Base-by-base conservation (phyloP, 129 eudicot species). In the Escallonia rubra region DNA sequence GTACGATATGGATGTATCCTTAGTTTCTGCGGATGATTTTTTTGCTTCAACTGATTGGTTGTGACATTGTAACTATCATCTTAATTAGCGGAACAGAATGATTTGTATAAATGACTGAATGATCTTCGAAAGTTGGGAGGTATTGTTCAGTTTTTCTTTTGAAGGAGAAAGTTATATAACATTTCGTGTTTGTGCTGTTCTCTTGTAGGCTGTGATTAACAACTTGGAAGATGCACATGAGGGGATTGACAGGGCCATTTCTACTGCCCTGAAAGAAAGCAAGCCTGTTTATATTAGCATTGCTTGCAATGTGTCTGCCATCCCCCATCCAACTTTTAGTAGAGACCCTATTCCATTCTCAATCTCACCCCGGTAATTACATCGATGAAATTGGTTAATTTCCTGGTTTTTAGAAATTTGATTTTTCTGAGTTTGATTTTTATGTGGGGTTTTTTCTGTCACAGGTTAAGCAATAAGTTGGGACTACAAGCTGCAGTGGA, bases 261-360 rank as follows among this genome's bases (percentile, higher is more conserved):
- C 87, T 0, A 86, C 91, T 2, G 85, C 85, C 42, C 49, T 86
- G 9, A 82, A 61, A 69, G 91, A 86, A 69, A 66, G 88, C 80
- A 86, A 86, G 63, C 91, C 91, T 3, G 91, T 82, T 51, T 86
- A 86, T 43, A 86, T 86, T 43, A 86, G 91, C 69, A 13, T 86
- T 41, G 74, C 85, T 53, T 86, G 91, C 72, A 86, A 82, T 41
- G 62, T 86, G 48, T 69, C 91, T 10, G 87, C 72, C 42, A 67
- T 82, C 58, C 76, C 91, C 16, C 91, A 82, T 74, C 85, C 91
- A 8, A 82, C 91, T 7, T 86, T 86, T 66, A 75, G 70, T 73
- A 66, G 80, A 48, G 87, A 81, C 4, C 91, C 91, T 1, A 65
- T 81, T 55, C 87, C 91, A 3, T 85, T 85, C 64, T 72, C 82